Conservation (phyloP, 2,329 filamentous ascomycete species). For the Cladobotryum mycophilum region DNA sequence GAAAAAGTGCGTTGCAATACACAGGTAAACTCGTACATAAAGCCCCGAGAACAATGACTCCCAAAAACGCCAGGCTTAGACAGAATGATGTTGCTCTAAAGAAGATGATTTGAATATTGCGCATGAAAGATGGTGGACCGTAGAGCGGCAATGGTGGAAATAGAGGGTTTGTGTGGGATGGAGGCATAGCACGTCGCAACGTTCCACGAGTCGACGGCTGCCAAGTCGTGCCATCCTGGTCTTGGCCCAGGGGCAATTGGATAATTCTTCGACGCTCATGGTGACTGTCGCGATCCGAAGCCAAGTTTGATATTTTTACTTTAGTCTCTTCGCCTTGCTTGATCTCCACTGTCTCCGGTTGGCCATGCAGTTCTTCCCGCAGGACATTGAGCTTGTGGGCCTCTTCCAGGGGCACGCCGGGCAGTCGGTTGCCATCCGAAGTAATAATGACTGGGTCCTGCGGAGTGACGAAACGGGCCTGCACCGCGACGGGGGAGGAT, state of each 20-base stretch:
- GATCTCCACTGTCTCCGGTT: constrained; percentile 21
- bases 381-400: constrained; percentile 63
- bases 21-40: constrained; percentile 59
- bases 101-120: constrained; percentile 57
- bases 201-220: constrained; percentile 42
- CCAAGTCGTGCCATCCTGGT: constrained; percentile 28
- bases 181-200: constrained; percentile 47
- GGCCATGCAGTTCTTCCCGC: constrained; percentile 41
- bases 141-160: constrained; percentile 83
- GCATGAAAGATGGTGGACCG: constrained; percentile 62
- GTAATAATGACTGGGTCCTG: constrained; percentile 68
- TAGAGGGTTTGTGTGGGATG: constrained; percentile 67
- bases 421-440: constrained; percentile 58
- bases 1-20: constrained; percentile 42
- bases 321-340: constrained; percentile 20
- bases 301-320: constrained; percentile 19
- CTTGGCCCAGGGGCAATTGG: constrained; percentile 18
- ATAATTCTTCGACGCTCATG: constrained; percentile 20
- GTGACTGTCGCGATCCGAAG: constrained; percentile 28
- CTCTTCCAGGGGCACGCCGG: constrained; percentile 63
- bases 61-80: constrained; percentile 71
- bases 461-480: constrained; percentile 61
- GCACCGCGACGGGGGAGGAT: constrained; percentile 43
- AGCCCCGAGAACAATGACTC: constrained; percentile 68
- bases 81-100: constrained; percentile 66